Percentiles rank a stretch among this genome's conserved stretches.
These are phyloP conservation scores for Dryas integrifolia DNA, from an alignment of 331 rosid species.

Conservation along the genomic window DNA sequence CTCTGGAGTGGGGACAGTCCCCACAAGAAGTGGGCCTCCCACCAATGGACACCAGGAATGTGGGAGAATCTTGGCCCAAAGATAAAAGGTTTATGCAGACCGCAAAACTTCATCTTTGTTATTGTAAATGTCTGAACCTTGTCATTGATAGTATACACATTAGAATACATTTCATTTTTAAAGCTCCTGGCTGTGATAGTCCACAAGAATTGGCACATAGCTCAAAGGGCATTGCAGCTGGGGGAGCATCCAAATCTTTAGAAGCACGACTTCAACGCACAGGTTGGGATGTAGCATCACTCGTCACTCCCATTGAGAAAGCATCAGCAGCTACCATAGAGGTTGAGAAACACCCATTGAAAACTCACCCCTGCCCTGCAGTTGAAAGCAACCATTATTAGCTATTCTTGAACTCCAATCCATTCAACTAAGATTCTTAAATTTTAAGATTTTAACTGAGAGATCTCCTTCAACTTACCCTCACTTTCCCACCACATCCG, in stretches of 20 bases:
- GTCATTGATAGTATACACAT: background rate
- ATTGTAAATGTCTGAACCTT: no score
- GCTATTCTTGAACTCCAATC: background rate
- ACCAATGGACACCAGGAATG: no score
- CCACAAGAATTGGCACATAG: no score
- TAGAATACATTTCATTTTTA: background rate
- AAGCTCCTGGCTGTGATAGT: no score
- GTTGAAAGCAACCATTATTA: conserved; percentile 12
- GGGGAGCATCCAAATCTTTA: background rate
- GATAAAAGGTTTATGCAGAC: no score
- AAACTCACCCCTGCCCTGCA: background rate
- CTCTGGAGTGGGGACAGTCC: background rate
- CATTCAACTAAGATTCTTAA: background rate
- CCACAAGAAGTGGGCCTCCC: no score
- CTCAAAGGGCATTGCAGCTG: background rate
- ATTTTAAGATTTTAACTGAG: conserved; percentile 1
- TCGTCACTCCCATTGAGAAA: background rate
- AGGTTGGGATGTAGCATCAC: conserved; percentile 10
- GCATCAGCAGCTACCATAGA: background rate
- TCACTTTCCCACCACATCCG: background rate
- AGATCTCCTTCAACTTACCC: background rate
- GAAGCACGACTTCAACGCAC: background rate
- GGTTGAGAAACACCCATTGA: background rate
- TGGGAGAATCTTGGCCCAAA: no score
- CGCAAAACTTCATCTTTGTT: no score